Conservation (phyloP, 129 eudicot genomes). For the sunflower (Helianthus annuus) region HanXRQr2.0-SUNRISE NC_035439.2:118017061-118017560, state of each 20-base stretch:
- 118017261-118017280: conserved; percentile 86
- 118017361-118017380: conserved; percentile 98
- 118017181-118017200: conserved; percentile 40
- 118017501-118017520: no score
- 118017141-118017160: neutral
- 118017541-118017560: no score
- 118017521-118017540: no score
- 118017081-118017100: conserved; percentile 86
- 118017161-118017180: neutral
- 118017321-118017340: conserved; percentile 95
- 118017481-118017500: no score
- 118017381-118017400: conserved; percentile 87
- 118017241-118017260: conserved; percentile 73
- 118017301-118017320: conserved; percentile 97
- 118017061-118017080: conserved; percentile 96
- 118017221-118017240: conserved; percentile 93
- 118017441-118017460: no score
- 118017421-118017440: no score
- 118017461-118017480: no score
- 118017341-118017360: conserved; percentile 92
- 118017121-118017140: neutral
- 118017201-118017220: conserved; percentile 91
- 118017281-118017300: conserved; percentile 91
- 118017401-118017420: conserved; percentile 60
- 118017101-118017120: conserved; percentile 75